Percentiles rank a stretch among this genome's conserved stretches.
Evolutionary conservation across 108 stramenopile species (phyloP).

Genomic region (Schizochytrium sp.): DNA sequence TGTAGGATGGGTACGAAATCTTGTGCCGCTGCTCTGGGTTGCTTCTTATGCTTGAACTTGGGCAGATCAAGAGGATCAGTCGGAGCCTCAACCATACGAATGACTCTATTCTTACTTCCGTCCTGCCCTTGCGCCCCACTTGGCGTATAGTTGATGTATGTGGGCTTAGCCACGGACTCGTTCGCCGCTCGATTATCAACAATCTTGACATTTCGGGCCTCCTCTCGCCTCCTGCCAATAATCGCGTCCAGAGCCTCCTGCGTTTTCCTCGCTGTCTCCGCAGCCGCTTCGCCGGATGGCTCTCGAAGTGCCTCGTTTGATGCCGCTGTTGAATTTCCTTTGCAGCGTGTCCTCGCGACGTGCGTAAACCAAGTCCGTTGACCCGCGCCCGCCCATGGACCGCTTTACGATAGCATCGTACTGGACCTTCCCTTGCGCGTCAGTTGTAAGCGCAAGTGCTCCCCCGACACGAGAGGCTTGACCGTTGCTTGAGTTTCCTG

Average conservation of each 20-base stretch:
- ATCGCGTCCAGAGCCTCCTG: slow-evolving; percentile 87
- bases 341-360: slow-evolving; percentile 82
- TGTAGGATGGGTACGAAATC: slow-evolving; percentile 82
- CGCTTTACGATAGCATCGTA: slow-evolving; percentile 94
- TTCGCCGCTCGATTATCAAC: slow-evolving; percentile 78
- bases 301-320: slow-evolving; percentile 82
- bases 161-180: slow-evolving; percentile 74
- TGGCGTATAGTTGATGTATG: slow-evolving; percentile 95
- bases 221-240: slow-evolving; percentile 82
- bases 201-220: slow-evolving; percentile 39
- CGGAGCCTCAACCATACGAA: slow-evolving; percentile 96
- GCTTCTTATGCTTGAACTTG: slow-evolving; percentile 96
- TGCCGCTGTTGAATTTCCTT: slow-evolving; percentile 78
- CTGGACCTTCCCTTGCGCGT: slow-evolving; percentile 85
- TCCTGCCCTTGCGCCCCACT: slow-evolving; percentile 95
- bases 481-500: slow-evolving; percentile 63
- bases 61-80: slow-evolving; percentile 99
- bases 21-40: slow-evolving; percentile 70
- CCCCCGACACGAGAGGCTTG: slow-evolving; percentile 72
- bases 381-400: slow-evolving; percentile 87
- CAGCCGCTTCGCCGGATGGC: slow-evolving; percentile 89
- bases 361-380: slow-evolving; percentile 76
- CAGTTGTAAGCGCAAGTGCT: slow-evolving; percentile 89
- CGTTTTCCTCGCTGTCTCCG: slow-evolving; percentile 85
- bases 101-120: slow-evolving; percentile 90